Base-by-base conservation (phyloP, 2,329 filamentous ascomycete species). In the Capronia americana region DNA sequence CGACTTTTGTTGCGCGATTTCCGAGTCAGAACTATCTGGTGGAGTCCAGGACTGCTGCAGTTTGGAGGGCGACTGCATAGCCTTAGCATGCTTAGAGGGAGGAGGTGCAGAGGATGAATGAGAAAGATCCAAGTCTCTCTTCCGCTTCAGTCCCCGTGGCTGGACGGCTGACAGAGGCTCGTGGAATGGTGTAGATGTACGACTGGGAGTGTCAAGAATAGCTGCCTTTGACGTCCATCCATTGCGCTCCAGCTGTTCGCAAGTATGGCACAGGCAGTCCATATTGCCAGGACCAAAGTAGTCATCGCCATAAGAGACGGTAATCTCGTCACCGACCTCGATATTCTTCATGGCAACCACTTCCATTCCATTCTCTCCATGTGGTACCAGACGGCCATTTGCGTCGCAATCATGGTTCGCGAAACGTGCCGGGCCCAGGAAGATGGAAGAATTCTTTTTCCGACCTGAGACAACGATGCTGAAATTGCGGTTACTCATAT, bases 391-490 rank as follows among this genome's bases (percentile, higher is more conserved):
- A 75, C 89, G 87, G 8, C 93, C 93, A 80, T 98, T 99, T 34
- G 95, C 92, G 72, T 91, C 86, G 80, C 95, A 99, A 78, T 99
- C 95, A 79, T 99, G 95, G 76, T 99, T 99, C 28, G 95, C 93
- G 77, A 99, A 98, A 58, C 95, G 89, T 38, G 95, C 95, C 7
- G 95, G 96, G 0, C 95, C 95, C 76, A 99, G 89, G 76, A 99
- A 98, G 50, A 99, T 82, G 59, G 92, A 96, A 32, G 93, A 91
- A 67, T 90, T 90, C 79, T 96, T 97, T 79, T 91, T 94, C 65
- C 95, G 87, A 71, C 92, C 94, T 69, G 93, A 97, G 75, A 97
- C 91, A 34, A 99, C 93, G 70, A 99, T 93, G 77, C 93, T 97
- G 77, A 99, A 99, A 76, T 99, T 95, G 75, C 94, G 93, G 76